Evolutionary conservation across 2,329 filamentous ascomycete species (phyloP).

Genomic region (Metarhizium rileyi): DNA sequence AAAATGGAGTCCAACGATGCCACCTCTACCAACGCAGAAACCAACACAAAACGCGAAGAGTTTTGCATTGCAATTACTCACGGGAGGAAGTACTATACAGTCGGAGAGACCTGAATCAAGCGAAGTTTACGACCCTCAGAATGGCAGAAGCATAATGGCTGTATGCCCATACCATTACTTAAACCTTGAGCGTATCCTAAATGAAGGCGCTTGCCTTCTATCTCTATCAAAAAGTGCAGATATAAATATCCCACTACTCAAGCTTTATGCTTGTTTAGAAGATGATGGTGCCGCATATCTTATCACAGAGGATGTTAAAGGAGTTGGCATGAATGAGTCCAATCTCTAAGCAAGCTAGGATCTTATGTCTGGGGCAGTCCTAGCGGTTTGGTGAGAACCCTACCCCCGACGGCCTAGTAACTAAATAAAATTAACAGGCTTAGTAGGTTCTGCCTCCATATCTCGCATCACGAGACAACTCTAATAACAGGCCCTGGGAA

Average conservation of each 20-base stretch:
- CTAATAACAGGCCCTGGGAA: constrained; percentile 3
- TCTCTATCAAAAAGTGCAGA: constrained; percentile 10
- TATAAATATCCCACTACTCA: constrained; percentile 11
- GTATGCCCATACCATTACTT: constrained; percentile 5
- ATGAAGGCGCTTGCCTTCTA: constrained; percentile 8
- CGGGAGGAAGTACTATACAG: constrained; percentile 8
- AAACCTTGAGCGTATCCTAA: constrained; percentile 9
- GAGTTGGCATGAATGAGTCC: constrained; percentile 9
- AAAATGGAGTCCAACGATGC: too few species aligned
- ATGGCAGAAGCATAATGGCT: constrained; percentile 9
- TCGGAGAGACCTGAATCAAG: constrained; percentile 8
- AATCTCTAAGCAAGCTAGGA: constrained; percentile 2
- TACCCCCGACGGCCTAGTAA: background rate
- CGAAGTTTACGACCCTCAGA: constrained; percentile 9
- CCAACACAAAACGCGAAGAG: constrained; percentile 6
- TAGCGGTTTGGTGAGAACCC: constrained; percentile 4
- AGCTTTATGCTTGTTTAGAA: constrained; percentile 10
- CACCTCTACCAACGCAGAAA: constrained; percentile 6
- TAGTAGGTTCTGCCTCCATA: constrained; percentile 10
- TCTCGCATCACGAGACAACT: constrained; percentile 5
- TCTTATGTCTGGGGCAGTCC: constrained; percentile 9
- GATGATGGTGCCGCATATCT: constrained; percentile 10
- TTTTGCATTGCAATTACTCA: constrained; percentile 4
- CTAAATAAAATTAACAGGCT: background rate
- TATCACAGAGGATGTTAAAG: constrained; percentile 10